A percentile compares a stretch with the other conserved stretches of the same genome.
Conservation (phyloP, 177 flowering plant species). For the Vitis hybrid region DNA sequence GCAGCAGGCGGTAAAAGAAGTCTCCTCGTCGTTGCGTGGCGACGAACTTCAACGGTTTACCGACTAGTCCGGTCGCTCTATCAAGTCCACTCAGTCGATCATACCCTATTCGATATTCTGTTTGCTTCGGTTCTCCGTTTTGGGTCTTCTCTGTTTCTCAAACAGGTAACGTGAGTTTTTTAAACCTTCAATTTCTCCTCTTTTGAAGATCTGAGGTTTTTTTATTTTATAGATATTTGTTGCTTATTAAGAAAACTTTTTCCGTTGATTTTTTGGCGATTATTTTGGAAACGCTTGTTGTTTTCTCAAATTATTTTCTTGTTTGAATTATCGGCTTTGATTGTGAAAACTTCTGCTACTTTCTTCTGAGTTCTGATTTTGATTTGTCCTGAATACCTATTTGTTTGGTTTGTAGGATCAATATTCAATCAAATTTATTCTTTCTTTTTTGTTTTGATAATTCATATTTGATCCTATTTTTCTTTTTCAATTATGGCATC, state of each 20-base stretch:
- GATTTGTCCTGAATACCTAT: no score
- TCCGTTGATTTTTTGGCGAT: neutral
- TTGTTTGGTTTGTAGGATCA: no score
- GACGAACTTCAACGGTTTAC: slow-evolving; percentile 12
- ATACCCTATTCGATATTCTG: neutral
- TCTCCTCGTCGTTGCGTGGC: slow-evolving; percentile 10
- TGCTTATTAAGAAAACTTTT: neutral
- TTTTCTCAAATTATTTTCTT: no score
- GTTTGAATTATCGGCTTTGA: no score
- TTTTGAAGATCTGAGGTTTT: no score
- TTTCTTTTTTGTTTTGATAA: no score
- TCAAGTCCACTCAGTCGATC: neutral
- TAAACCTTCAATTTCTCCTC: neutral
- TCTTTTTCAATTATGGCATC: no score
- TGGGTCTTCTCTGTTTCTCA: neutral
- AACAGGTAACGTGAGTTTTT: neutral
- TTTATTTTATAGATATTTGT: neutral
- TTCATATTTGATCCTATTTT: no score
- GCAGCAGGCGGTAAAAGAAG: slow-evolving; percentile 23
- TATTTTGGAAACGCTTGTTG: neutral
- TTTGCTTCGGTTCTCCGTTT: slow-evolving; percentile 4
- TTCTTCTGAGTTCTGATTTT: no score
- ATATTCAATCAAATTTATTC: no score
- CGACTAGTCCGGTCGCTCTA: slow-evolving; percentile 23
- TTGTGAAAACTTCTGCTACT: no score